Conservation (phyloP, 2,329 filamentous ascomycete genomes). For the Pseudocercospora ulei region DNA sequence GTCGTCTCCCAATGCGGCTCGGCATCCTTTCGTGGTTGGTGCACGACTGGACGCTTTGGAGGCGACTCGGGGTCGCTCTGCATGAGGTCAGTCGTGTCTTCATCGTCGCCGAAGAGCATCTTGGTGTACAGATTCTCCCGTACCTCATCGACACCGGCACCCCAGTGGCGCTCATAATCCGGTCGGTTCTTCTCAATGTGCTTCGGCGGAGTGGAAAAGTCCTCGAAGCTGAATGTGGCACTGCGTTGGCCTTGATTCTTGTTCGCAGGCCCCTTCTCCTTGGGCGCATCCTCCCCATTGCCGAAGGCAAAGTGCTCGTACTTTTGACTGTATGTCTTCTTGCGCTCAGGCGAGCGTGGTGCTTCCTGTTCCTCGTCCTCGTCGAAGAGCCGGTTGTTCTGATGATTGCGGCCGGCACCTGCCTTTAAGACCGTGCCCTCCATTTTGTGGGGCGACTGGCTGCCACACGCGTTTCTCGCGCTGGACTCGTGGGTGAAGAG, state of each 20-base stretch:
- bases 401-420: constrained; percentile 45
- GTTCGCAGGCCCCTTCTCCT: constrained; percentile 27
- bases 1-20: constrained; percentile 74
- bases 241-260: constrained; percentile 38
- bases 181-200: constrained; percentile 52
- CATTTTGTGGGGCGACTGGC: constrained; percentile 32
- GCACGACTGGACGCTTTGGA: constrained; percentile 48
- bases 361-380: constrained; percentile 43
- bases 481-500: constrained; percentile 51
- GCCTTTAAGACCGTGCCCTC: constrained; percentile 39
- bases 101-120: constrained; percentile 65
- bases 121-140: no score
- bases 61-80: constrained; percentile 52
- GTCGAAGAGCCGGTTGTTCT: constrained; percentile 49
- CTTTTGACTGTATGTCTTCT: constrained; percentile 63
- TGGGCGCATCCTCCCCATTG: constrained; percentile 47
- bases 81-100: constrained; percentile 36
- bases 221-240: constrained; percentile 77
- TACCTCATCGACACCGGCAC: constrained; percentile 62
- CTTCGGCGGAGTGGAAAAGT: constrained; percentile 78
- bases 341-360: constrained; percentile 36
- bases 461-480: constrained; percentile 26
- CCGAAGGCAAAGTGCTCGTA: constrained; percentile 79
- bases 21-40: constrained; percentile 66
- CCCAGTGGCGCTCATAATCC: constrained; percentile 64